These are phyloP conservation scores for Zygoascus flipseniorum DNA, from an alignment of 805 yeast genomes.

Conservation along the genomic window DNA sequence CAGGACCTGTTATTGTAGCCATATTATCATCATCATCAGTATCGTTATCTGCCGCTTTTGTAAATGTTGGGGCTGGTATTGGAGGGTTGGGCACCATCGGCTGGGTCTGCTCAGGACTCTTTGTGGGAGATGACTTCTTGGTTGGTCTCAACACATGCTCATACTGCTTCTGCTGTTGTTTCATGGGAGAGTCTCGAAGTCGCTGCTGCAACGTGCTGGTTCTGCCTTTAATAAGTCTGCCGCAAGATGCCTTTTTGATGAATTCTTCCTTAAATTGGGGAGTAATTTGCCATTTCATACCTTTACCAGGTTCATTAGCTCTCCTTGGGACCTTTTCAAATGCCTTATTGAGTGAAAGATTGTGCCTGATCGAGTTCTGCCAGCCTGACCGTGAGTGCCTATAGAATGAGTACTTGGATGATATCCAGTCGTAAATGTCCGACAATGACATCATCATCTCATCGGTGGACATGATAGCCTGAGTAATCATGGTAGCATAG, in stretches of 20 bases:
- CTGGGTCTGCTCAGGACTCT: constrained; percentile 6
- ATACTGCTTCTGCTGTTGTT: constrained; percentile 3
- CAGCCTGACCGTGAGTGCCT: constrained; percentile 91
- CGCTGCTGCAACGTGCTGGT: neutral
- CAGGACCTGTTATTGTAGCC: neutral
- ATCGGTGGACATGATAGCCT: constrained; percentile 80
- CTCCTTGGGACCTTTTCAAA: constrained; percentile 95
- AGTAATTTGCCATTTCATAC: constrained; percentile 98
- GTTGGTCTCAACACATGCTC: constrained; percentile 8
- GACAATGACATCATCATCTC: constrained; percentile 85
- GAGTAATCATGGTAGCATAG: constrained; percentile 97
- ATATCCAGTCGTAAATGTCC: constrained; percentile 88
- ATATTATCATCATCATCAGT: neutral
- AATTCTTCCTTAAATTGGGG: constrained; percentile 80
- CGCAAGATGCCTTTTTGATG: constrained; percentile 67
- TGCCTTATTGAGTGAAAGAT: constrained; percentile 88
- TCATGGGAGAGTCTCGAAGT: constrained; percentile 6
- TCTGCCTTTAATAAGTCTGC: constrained; percentile 27
- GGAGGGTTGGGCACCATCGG: constrained; percentile 1
- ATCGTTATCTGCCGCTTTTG: neutral
- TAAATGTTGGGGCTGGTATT: neutral
- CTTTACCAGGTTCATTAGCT: constrained; percentile 96
- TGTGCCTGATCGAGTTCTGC: constrained; percentile 97
- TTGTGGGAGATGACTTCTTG: constrained; percentile 2
- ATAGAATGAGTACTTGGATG: constrained; percentile 82